Conservation (phyloP, 495 filamentous ascomycete genomes). For the Hypoxylon rickii region DNA sequence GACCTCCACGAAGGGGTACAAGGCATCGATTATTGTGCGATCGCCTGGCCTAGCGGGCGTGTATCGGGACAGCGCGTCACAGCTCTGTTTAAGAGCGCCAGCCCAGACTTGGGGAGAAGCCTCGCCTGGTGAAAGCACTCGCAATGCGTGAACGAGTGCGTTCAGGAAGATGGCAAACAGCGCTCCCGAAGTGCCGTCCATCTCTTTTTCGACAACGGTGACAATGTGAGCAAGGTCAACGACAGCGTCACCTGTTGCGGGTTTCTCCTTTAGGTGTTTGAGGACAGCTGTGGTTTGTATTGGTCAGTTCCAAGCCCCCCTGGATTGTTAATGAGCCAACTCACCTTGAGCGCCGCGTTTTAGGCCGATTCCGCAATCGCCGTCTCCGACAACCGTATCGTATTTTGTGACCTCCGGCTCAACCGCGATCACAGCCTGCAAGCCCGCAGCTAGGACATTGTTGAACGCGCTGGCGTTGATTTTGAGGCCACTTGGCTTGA, state of each 20-base stretch:
- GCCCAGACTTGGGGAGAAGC: constrained; percentile 69
- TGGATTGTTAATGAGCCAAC: constrained; percentile 24
- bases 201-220: constrained; percentile 80
- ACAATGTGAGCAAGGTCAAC: constrained; percentile 75
- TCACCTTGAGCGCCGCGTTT: constrained; percentile 85
- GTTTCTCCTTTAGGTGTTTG: constrained; percentile 60
- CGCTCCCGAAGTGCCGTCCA: constrained; percentile 97
- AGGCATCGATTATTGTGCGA: constrained; percentile 86
- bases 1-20: constrained; percentile 82
- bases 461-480: constrained; percentile 63
- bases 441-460: constrained; percentile 64
- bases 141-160: constrained; percentile 77
- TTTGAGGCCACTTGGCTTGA: constrained; percentile 71
- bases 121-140: constrained; percentile 54
- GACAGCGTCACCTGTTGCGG: constrained; percentile 69
- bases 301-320: background rate
- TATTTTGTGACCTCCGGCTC: constrained; percentile 86
- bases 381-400: constrained; percentile 93
- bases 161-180: constrained; percentile 97
- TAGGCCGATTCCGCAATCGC: constrained; percentile 90
- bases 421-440: constrained; percentile 71
- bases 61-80: constrained; percentile 74
- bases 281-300: constrained; percentile 65
- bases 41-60: constrained; percentile 91
- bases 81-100: constrained; percentile 69